Base-by-base conservation (phyloP, 805 yeast species). In the Brettanomyces bruxellensis region DNA sequence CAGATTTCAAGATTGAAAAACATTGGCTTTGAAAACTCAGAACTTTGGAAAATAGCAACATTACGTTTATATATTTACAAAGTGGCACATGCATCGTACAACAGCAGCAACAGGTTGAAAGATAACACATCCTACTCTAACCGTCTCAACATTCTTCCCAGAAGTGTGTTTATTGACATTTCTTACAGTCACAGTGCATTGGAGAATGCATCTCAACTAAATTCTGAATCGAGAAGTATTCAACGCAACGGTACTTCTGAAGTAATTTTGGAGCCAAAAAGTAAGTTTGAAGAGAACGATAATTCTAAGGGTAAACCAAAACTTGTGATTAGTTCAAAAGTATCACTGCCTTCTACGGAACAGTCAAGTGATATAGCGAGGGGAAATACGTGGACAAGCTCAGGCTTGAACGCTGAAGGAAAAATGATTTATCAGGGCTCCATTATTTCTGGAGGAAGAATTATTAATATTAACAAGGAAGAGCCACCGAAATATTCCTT, bases 11-110 rank as follows among this genome's bases (percentile, higher is more conserved):
- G 82, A 51, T 67, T 91, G 39, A 73, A 77, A 41, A 71, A 82
- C 2, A 71, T 86, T n/a, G 98, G 97, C 0, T 64, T 91, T 44
- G 70, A 70, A 6, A 87, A 80, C 8, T 70, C 69, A 6, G 95
- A 88, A 40, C 55, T 86, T 25, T 91, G 97, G 97, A 91, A 90
- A 60, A 65, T 91, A 11, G 81, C 81, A 13, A 77, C 77, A 3
- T 62, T 88, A 47, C 71, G 90, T 47, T 81, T 81, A 28, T 85
- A 87, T 53, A 73, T 90, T 7, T 71, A 66, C 49, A 76, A 80
- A 43, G 77, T 79, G 4, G 75, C 85, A 1, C 68, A 73, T 43
- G 49, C 70, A 39, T 52, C 32, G 3, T 28, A 28, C 32, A 28
- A 7, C 32, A 71, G 78, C 11, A 44, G 24, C 4, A 25, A 5